phyloP scores from a whole-genome alignment of 805 yeast genomes.

The Candida saitoana region DNA sequence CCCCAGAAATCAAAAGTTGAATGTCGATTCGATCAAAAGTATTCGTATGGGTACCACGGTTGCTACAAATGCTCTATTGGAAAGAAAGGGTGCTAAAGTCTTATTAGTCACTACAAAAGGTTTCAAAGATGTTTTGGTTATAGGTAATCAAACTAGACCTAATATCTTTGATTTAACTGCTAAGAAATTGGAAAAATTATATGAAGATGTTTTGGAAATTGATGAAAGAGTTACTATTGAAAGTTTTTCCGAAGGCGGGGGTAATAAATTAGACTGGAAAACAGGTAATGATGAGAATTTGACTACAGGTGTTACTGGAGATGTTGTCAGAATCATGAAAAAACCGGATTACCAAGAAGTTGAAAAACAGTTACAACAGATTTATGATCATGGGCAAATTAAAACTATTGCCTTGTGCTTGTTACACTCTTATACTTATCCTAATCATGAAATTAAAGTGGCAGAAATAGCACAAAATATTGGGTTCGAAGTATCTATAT shows the following conservation, averaged over 20 bases:
- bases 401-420: conserved; percentile 35
- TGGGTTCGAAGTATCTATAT: conserved; percentile 39
- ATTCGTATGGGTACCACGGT: conserved; percentile 92
- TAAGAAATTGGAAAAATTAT: conserved; percentile 64
- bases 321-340: conserved; percentile 27
- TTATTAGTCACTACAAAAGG: conserved; percentile 87
- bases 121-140: conserved; percentile 72
- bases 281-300: conserved; percentile 26
- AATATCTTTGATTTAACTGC: conserved; percentile 81
- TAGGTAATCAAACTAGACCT: conserved; percentile 93
- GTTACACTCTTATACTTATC: conserved; percentile 39
- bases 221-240: conserved; percentile 87
- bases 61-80: conserved; percentile 92
- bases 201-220: conserved; percentile 72
- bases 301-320: conserved; percentile 34
- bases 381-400: conserved; percentile 21
- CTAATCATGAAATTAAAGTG: conserved; percentile 32
- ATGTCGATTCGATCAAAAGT: conserved; percentile 58
- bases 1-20: conserved; percentile 44
- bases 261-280: conserved; percentile 17
- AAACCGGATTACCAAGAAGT: conserved; percentile 26
- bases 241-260: conserved; percentile 70
- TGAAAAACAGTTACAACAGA: conserved; percentile 18
- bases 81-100: conserved; percentile 86
- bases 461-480: conserved; percentile 32